Percentiles rank a stretch among this genome's conserved stretches.
These are phyloP conservation scores for Aristolochia contorta DNA, from an alignment of 164 flowering plant species.

Conservation along the genomic window DNA sequence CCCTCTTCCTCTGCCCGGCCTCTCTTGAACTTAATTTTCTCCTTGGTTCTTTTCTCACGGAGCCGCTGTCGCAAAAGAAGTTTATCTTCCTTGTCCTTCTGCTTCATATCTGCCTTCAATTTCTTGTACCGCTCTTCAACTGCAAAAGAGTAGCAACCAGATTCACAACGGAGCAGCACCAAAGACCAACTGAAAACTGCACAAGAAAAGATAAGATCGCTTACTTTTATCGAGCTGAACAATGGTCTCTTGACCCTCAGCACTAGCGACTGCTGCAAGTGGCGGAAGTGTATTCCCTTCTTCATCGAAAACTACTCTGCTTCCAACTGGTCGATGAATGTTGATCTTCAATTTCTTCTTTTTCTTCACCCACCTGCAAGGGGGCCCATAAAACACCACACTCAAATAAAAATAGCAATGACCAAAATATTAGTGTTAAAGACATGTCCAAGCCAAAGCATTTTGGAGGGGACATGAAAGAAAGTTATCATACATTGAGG, in stretches of 20 bases:
- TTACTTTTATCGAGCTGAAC: conserved; percentile 49
- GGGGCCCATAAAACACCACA: conserved; percentile 24
- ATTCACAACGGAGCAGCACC: background rate
- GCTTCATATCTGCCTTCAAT: conserved; percentile 54
- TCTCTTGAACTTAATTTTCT: conserved; percentile 56
- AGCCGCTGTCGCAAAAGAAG: conserved; percentile 36
- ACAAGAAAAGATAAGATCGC: background rate
- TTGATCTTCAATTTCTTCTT: conserved; percentile 90
- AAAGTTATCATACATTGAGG: conserved; percentile 5
- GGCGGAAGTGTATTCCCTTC: conserved; percentile 72
- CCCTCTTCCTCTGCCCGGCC: conserved; percentile 31
- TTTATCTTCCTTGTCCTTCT: conserved; percentile 74
- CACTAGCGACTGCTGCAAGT: conserved; percentile 55
- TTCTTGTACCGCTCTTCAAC: conserved; percentile 42
- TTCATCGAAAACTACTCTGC: conserved; percentile 73
- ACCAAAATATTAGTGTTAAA: background rate
- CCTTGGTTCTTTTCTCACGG: conserved; percentile 43
- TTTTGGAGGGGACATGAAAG: background rate
- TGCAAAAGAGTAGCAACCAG: conserved; percentile 11
- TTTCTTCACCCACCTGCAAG: conserved; percentile 61
- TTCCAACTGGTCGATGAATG: conserved; percentile 65
- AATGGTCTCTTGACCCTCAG: conserved; percentile 16
- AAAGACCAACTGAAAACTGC: background rate
- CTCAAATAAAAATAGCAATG: background rate
- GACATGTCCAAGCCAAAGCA: background rate